Base-by-base conservation (phyloP, 2,329 filamentous ascomycete genomes). In the Xylariaceae sp. region DNA sequence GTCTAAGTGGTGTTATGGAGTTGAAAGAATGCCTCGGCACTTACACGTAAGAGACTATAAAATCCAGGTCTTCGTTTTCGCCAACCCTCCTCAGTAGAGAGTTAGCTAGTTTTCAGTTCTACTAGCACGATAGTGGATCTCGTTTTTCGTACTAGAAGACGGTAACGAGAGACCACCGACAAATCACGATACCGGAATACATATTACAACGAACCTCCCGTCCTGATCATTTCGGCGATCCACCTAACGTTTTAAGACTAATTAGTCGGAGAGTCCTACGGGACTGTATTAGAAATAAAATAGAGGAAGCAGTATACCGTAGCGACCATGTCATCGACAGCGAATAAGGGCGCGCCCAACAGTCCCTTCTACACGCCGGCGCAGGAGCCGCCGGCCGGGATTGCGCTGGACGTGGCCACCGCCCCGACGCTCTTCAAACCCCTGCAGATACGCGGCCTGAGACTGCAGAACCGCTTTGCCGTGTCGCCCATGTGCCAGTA, bases 401-500 rank as follows among this genome's bases (percentile, higher is more conserved):
- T 80, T 7, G 74, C 80, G 10, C 62, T 79, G n/a, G 65, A 75
- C 52, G 66, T 70, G 41, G 69, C 65, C 18, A 68, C 72, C 37
- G 72, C 79, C 6, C 81, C 82, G 32, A 84, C 80, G 4, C 73
- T 86, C 52, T 85, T 84, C 74, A 78, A 75, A 55, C 84, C 84
- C 10, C 73, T 86, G 59, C 77, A 71, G 54, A 81, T 85, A 63
- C 80, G 84, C 52, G 76, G 74, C 57, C 65, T 84, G 52, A 77
- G 75, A 40, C 73, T 86, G 20, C 74, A 76, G 57, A 86, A 87
- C 73, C 82, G 84, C 54, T 77, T 86, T 67, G 78, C 75, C 48
- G 81, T 85, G 47, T 78, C 81, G 50, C 84, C 85, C 54, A 86
- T 87, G 83, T 87, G 84, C 73, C 81, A 77, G 63, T 85, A 84